A percentile compares a stretch with the other conserved stretches of the same genome.
These are phyloP conservation scores for Podospora anserina DNA, from an alignment of 495 filamentous ascomycete species.

Conservation along the genomic window DNA sequence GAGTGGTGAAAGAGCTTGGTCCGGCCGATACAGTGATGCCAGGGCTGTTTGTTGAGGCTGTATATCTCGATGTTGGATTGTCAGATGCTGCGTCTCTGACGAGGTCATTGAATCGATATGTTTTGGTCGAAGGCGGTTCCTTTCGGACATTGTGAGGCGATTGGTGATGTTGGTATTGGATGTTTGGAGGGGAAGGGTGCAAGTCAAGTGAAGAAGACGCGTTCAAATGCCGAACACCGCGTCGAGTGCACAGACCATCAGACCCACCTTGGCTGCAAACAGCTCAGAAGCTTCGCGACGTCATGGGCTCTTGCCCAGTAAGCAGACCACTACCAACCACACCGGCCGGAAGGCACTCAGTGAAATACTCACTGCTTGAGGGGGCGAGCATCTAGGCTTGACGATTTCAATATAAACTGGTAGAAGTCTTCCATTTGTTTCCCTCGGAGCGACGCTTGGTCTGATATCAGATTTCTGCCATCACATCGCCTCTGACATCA, in stretches of 20 bases:
- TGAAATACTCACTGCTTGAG: background rate
- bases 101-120: constrained; percentile 10
- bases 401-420: background rate
- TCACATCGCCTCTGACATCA: background rate
- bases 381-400: too few species aligned
- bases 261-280: background rate
- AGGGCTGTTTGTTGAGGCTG: constrained; percentile 19
- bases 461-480: background rate
- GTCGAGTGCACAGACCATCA: background rate
- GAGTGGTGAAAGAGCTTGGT: constrained; percentile 42
- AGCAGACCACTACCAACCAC: background rate
- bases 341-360: background rate
- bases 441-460: background rate
- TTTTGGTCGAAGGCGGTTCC: constrained; percentile 13
- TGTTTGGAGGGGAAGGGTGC: constrained; percentile 5
- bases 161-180: constrained; percentile 13
- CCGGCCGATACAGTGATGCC: constrained; percentile 11
- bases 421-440: background rate
- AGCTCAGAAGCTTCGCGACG: constrained; percentile 17
- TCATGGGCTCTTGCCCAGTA: constrained; percentile 14
- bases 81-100: constrained; percentile 17
- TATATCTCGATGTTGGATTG: constrained; percentile 23
- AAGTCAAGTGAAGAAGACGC: constrained; percentile 15
- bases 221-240: background rate
- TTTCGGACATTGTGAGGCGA: constrained; percentile 26